Evolutionary conservation across 192 early-diverging fungal species (phyloP), one percentile per base, ranked within the genome.

Genomic region (Coemansia sp.): DNA sequence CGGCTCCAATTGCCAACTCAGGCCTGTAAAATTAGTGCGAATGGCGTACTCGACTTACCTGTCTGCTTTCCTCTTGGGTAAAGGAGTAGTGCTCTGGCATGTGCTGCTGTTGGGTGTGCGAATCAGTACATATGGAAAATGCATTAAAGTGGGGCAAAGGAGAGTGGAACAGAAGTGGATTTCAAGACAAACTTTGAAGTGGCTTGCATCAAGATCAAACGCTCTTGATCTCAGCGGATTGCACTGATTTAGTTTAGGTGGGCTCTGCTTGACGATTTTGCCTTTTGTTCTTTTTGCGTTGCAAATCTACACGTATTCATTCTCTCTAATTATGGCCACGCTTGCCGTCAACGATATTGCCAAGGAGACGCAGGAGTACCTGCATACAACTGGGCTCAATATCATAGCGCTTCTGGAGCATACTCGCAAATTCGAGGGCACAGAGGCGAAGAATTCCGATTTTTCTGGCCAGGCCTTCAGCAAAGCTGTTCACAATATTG

Each of bases 351-450:
- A 20, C 37, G 60, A 69, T 21, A 57, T 75, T 21, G 64, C 53
- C 16, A 35, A 53, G 45, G 67, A 73, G 53, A 66, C 79, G 16
- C 79, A 82, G 36, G 66, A 69, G 73, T 37, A 60, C 13, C 31
- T 82, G 62, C 73, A 58, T 8, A 38, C 73, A 36, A 46, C 67
- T 5, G 73, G 60, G 14, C 39, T 70, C 2, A 73, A 70, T 33
- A 64, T 82, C 1, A 28, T 59, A 5, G 73, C 65, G 9, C 33
- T 82, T 10, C 40, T 82, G 5, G 66, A 65, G 8, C 79, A 82
- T 28, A 61, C 67, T 14, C 63, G 56, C 53, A 45, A 36, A 26
- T 76, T 69, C 24, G 73, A 76, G 36, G 79, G 79, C 13, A 40
- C 40, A 10, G 73, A 76, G 20, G 46, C 50, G 3, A 37, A 67